A percentile compares a stretch with the other conserved stretches of the same genome.
phyloP scores from a whole-genome alignment of 345 rosid species.

The Citrus glauca region DNA sequence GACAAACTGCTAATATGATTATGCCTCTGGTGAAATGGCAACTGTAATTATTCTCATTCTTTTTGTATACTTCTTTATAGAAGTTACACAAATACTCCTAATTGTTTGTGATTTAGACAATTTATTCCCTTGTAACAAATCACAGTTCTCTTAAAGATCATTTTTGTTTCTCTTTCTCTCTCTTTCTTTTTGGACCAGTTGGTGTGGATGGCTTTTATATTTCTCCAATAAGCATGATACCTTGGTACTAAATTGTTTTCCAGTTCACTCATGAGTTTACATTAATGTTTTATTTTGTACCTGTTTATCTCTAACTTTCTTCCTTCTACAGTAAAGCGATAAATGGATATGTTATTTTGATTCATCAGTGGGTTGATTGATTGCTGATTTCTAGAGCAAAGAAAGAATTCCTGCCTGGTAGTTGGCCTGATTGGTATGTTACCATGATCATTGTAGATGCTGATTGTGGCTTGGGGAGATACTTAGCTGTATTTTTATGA shows the following conservation, averaged over 20 bases:
- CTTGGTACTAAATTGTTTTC: neutral
- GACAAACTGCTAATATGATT: slow-evolving; percentile 24
- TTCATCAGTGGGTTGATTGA: neutral
- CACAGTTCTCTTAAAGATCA: slow-evolving; percentile 11
- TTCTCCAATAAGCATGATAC: neutral
- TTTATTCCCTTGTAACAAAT: slow-evolving; percentile 12
- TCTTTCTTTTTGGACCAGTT: neutral
- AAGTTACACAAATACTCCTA: slow-evolving; percentile 19
- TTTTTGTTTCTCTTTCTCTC: slow-evolving; percentile 1
- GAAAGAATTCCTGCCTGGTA: neutral
- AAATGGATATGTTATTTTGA: neutral
- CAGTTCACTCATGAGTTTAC: too few species aligned
- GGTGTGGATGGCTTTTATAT: neutral
- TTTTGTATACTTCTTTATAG: slow-evolving; percentile 26
- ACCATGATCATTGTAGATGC: neutral
- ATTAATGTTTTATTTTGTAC: neutral
- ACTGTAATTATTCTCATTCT: slow-evolving; percentile 44
- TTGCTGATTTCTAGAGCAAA: neutral
- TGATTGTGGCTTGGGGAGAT: neutral
- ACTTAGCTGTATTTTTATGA: neutral
- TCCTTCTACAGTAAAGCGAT: neutral
- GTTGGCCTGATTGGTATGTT: neutral
- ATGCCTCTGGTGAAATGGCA: slow-evolving; percentile 22
- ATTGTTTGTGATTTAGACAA: slow-evolving; percentile 21
- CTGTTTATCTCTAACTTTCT: neutral